These are phyloP conservation scores for Phyllosticta citrichinensis DNA, from an alignment of 2,329 filamentous ascomycete species.

Conservation along the genomic window DNA sequence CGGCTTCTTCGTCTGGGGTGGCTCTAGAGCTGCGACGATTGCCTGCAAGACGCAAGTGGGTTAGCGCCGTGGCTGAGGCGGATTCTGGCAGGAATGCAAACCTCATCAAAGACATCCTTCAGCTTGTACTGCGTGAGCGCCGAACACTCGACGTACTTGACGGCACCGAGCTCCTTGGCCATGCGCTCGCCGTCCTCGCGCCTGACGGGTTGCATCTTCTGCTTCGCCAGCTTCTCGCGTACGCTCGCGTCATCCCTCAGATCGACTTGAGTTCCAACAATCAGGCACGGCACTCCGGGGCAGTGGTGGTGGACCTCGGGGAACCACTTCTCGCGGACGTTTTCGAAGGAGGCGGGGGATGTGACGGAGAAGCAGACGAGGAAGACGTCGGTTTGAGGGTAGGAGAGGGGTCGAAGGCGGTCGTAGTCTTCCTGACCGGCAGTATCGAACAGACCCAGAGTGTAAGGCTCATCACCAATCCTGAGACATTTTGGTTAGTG, in stretches of 20 bases:
- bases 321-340: conserved; percentile 98
- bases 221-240: conserved; percentile 82
- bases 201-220: conserved; percentile 89
- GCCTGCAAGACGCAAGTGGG: conserved; percentile 46
- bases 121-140: conserved; percentile 96
- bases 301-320: conserved; percentile 98
- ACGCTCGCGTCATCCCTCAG: conserved; percentile 81
- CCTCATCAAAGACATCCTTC: conserved; percentile 99
- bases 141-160: conserved; percentile 98
- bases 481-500: conserved; percentile 38
- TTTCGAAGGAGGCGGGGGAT: conserved; percentile 94
- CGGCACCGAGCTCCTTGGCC: conserved; percentile 93
- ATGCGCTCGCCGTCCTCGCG: conserved; percentile 91
- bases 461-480: conserved; percentile 99
- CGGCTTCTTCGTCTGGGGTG: conserved; percentile 61
- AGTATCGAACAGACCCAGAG: conserved; percentile 93
- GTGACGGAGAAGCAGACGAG: conserved; percentile 98
- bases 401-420: conserved; percentile 87
- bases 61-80: neutral
- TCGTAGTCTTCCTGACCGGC: conserved; percentile 99
- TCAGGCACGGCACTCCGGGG: conserved; percentile 92
- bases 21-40: conserved; percentile 90
- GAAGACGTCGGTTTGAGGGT: conserved; percentile 97
- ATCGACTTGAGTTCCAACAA: conserved; percentile 96
- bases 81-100: conserved; percentile 31